phyloP scores from a whole-genome alignment of 2,329 filamentous ascomycete genomes.

The Stagonosporopsis chrysanthemi region DNA sequence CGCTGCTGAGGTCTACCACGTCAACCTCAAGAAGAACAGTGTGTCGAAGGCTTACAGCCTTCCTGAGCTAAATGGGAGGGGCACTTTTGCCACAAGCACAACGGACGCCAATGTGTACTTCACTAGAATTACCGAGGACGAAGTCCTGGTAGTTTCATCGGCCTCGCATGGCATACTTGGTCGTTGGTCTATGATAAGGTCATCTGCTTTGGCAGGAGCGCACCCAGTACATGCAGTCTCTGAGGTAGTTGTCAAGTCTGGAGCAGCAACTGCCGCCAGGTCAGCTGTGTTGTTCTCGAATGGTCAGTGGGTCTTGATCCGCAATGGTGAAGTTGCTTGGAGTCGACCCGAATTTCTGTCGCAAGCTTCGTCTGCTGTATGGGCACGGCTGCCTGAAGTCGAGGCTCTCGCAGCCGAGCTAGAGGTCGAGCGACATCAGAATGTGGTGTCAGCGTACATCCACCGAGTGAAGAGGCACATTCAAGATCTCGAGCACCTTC shows the following conservation, averaged over 20 bases:
- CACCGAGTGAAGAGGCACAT: conserved; percentile 86
- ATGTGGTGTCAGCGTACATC: conserved; percentile 79
- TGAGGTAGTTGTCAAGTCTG: conserved; percentile 78
- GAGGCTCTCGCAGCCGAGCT: conserved; percentile 81
- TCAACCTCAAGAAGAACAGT: conserved; percentile 73
- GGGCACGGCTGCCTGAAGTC: conserved; percentile 76
- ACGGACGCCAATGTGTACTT: conserved; percentile 87
- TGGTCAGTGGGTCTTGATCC: conserved; percentile 81
- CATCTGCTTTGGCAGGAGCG: conserved; percentile 37
- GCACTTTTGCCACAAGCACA: conserved; percentile 80
- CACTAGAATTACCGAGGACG: conserved; percentile 77
- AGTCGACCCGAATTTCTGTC: conserved; percentile 80
- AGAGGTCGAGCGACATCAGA: conserved; percentile 85
- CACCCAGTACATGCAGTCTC: conserved; percentile 73
- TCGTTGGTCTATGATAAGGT: conserved; percentile 69
- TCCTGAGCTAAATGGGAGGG: conserved; percentile 72
- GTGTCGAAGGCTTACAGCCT: conserved; percentile 83
- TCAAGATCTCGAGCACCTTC: conserved; percentile 77
- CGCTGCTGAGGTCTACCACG: conserved; percentile 86
- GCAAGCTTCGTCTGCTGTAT: conserved; percentile 79
- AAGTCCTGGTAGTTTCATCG: conserved; percentile 78
- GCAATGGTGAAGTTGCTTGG: conserved; percentile 84
- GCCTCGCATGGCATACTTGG: conserved; percentile 77
- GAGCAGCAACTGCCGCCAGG: conserved; percentile 76
- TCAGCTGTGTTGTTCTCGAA: conserved; percentile 71